Evolutionary conservation across 164 flowering plant species (phyloP), one percentile per base, ranked within the genome.

Genomic region (Saururus chinensis): DNA sequence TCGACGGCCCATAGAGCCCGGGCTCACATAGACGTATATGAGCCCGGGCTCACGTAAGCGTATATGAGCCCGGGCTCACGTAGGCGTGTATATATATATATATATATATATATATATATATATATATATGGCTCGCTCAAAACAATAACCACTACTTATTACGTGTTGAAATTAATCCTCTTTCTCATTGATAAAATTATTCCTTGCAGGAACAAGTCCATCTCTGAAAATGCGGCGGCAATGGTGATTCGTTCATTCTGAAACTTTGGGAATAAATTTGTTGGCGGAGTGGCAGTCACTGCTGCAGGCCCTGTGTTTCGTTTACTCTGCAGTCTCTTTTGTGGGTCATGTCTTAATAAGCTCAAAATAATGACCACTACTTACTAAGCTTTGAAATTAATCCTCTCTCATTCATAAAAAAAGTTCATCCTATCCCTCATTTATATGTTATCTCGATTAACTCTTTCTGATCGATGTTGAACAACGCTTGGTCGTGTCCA

Each of bases 141-240:
- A n/a, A n/a, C n/a, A n/a, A n/a, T n/a, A n/a, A n/a, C n/a, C n/a
- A n/a, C n/a, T n/a, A n/a, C n/a, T n/a, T n/a, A n/a, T n/a, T n/a
- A n/a, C n/a, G n/a, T n/a, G n/a, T n/a, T n/a, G n/a, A n/a, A n/a
- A n/a, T n/a, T n/a, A n/a, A n/a, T n/a, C n/a, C n/a, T n/a, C n/a
- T n/a, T n/a, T n/a, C n/a, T n/a, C n/a, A n/a, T n/a, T n/a, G n/a
- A n/a, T n/a, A n/a, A n/a, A n/a, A n/a, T n/a, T n/a, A n/a, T n/a
- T 57, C 70, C 42, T 53, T 42, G 51, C 65, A 65, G 35, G 68
- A 59, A 41, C 64, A 66, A 41, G 40, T 37, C 5, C 70, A 60
- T 7, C 51, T 56, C 19, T 51, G 26, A 35, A 67, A 67, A 67
- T 67, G 66, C 40, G 62, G 66, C 57, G 61, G 53, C 66, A 57